phyloP scores from a whole-genome alignment of 1,284 basidiomycete species.

The Moesziomyces antarcticus region DNA sequence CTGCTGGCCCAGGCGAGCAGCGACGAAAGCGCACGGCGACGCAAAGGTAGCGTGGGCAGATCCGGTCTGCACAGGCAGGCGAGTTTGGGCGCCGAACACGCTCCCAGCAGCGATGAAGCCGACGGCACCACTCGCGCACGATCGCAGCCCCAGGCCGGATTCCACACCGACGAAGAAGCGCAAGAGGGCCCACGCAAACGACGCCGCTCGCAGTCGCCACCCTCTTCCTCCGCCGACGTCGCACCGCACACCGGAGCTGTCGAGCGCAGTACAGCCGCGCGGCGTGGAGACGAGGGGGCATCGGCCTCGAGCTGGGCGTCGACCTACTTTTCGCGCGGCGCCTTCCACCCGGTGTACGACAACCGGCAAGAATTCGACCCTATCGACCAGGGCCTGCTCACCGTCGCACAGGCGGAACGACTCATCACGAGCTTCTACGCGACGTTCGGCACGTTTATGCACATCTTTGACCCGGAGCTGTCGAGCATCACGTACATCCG shows the following conservation, averaged over 20 bases:
- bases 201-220: too few relatives aligned
- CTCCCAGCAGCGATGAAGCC: too few relatives aligned
- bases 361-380: conserved; percentile 39
- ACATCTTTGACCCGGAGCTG: conserved; percentile 49
- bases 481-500: conserved; percentile 46
- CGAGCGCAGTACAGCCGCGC: too few relatives aligned
- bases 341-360: conserved; percentile 53
- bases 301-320: conserved; percentile 19
- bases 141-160: too few relatives aligned
- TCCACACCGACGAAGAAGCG: too few relatives aligned
- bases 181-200: too few relatives aligned
- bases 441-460: conserved; percentile 36
- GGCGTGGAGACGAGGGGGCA: too few relatives aligned
- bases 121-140: too few relatives aligned
- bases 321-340: conserved; percentile 47
- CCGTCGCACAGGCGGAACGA: conserved; percentile 17
- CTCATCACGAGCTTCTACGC: conserved; percentile 34
- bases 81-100: not conserved
- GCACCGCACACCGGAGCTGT: too few relatives aligned
- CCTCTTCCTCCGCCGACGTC: too few relatives aligned
- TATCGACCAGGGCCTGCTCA: conserved; percentile 31
- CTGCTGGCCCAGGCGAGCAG: conserved; percentile 41
- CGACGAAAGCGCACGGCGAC: conserved; percentile 23
- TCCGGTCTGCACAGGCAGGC: conserved; percentile 1
- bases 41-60: not conserved